Evolutionary conservation across 495 filamentous ascomycete genomes (phyloP).

Genomic region (Aspergillus leporis): DNA sequence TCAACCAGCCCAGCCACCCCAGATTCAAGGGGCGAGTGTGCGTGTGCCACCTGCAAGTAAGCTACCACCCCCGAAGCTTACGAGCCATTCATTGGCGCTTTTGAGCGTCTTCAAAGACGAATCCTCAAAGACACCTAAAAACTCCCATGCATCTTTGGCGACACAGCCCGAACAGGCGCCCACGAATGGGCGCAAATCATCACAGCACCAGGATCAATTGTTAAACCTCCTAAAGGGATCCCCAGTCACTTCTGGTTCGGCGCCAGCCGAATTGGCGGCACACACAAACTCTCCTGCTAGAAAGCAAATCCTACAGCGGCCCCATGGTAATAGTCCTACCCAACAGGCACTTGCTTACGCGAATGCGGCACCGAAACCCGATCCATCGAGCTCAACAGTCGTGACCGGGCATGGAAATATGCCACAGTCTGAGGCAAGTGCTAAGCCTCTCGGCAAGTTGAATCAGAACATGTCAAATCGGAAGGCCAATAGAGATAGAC

Average conservation of each 20-base stretch:
- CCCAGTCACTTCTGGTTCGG: slow-evolving; percentile 17
- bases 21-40: slow-evolving; percentile 45
- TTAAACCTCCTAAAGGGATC: slow-evolving; percentile 38
- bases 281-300: slow-evolving; percentile 27
- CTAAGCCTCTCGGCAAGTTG: slow-evolving; percentile 27
- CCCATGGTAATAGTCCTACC: slow-evolving; percentile 22
- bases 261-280: slow-evolving; percentile 38
- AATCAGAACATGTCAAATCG: slow-evolving; percentile 24
- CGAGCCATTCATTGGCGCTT: slow-evolving; percentile 60
- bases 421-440: slow-evolving; percentile 47
- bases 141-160: slow-evolving; percentile 30
- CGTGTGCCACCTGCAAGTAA: slow-evolving; percentile 58
- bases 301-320: slow-evolving; percentile 42
- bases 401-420: slow-evolving; percentile 51
- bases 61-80: slow-evolving; percentile 61
- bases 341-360: slow-evolving; percentile 11
- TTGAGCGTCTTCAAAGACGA: slow-evolving; percentile 64
- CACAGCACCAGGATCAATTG: slow-evolving; percentile 43
- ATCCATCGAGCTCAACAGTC: slow-evolving; percentile 44
- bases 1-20: slow-evolving; percentile 38
- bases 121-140: slow-evolving; percentile 31
- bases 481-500: slow-evolving; percentile 23
- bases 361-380: slow-evolving; percentile 9
- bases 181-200: slow-evolving; percentile 28
- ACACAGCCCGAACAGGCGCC: slow-evolving; percentile 24